Percentiles rank a stretch among this genome's conserved stretches.
Evolutionary conservation across 305 asterid species (phyloP).

Genomic region (Fraxinus albicans): DNA sequence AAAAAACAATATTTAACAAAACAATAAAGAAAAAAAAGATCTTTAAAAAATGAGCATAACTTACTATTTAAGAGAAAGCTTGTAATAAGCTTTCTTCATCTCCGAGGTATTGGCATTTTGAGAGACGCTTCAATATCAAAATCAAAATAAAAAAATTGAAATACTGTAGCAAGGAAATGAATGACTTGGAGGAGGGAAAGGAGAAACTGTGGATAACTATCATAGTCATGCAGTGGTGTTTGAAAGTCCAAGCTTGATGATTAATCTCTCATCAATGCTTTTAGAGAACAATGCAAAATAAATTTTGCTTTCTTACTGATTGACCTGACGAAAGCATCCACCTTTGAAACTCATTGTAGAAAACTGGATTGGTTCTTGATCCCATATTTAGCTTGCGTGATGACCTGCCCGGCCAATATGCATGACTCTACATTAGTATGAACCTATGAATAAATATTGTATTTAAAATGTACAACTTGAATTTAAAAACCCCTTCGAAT

Average conservation of each 20-base stretch:
- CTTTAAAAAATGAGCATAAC: neutral
- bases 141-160: neutral
- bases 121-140: slow-evolving; percentile 34
- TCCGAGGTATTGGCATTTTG: slow-evolving; percentile 54
- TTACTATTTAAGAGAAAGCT: slow-evolving; percentile 78
- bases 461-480: too few relatives aligned
- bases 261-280: neutral
- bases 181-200: neutral
- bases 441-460: too few relatives aligned
- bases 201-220: slow-evolving; percentile 14
- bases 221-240: slow-evolving; percentile 68
- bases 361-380: too few relatives aligned
- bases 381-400: too few relatives aligned
- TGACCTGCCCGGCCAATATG: too few relatives aligned
- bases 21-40: neutral
- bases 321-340: neutral
- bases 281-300: neutral
- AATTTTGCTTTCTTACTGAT: neutral
- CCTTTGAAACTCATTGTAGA: neutral
- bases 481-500: neutral
- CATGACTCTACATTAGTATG: too few relatives aligned
- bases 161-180: neutral
- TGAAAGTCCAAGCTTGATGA: neutral
- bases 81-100: slow-evolving; percentile 67
- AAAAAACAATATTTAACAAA: neutral